Conservation (phyloP, 129 eudicot species). For the Centella asiatica region DNA sequence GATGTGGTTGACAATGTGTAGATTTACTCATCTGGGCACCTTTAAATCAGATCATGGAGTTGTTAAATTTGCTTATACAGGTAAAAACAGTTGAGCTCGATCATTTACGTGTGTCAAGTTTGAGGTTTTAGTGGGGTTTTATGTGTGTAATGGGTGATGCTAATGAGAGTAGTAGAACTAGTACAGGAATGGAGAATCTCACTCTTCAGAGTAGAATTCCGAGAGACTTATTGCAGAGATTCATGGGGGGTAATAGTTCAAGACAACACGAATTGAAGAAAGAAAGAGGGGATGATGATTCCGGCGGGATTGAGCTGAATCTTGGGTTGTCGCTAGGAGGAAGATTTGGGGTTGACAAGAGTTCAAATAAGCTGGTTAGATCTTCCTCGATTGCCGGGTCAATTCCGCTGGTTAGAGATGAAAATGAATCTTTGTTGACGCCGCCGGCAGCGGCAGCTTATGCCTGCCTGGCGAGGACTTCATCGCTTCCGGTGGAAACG, state of each 20-base stretch:
- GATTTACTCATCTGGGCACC: conserved; percentile 22
- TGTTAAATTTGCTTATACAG: conserved; percentile 15
- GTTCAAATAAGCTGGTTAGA: conserved; percentile 28
- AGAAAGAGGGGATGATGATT: conserved; percentile 13
- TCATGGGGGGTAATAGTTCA: conserved; percentile 16
- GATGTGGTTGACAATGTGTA: not conserved
- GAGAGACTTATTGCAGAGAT: conserved; percentile 42
- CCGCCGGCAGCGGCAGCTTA: conserved; percentile 14
- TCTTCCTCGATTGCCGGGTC: conserved; percentile 43
- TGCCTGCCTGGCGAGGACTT: conserved; percentile 31
- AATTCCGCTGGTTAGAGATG: conserved; percentile 37
- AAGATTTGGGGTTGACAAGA: conserved; percentile 53
- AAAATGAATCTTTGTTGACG: conserved; percentile 16
- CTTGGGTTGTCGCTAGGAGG: conserved; percentile 62
- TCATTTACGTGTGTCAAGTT: not conserved
- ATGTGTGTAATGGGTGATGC: conserved; percentile 23
- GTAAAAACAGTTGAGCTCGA: conserved; percentile 9
- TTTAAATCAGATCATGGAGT: conserved; percentile 7
- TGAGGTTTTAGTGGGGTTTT: not conserved
- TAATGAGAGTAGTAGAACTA: conserved; percentile 12
- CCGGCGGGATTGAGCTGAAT: conserved; percentile 32
- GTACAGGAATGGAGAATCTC: conserved; percentile 35
- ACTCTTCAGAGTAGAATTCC: conserved; percentile 28
- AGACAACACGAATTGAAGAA: not conserved
- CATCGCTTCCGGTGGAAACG: conserved; percentile 59